phyloP scores from a whole-genome alignment of 495 filamentous ascomycete species.

The Hyphodiscus hymeniophilus region DNA sequence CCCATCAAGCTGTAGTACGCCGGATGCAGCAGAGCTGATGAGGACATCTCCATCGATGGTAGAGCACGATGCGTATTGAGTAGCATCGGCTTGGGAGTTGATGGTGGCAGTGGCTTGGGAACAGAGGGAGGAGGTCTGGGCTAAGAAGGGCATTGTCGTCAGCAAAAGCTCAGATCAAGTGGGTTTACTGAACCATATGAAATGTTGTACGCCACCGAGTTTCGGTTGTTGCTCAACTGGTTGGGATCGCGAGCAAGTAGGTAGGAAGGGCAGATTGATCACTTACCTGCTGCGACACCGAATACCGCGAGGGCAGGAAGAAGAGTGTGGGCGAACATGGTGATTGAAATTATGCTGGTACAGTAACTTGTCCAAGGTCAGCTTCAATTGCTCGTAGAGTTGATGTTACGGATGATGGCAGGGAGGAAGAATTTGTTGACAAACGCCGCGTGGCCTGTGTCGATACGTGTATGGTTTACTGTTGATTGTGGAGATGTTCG shows the following conservation, averaged over 20 bases:
- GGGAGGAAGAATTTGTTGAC: neutral
- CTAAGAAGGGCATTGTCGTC: neutral
- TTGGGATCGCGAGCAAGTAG: neutral
- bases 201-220: neutral
- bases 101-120: constrained; percentile 47
- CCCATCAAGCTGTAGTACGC: constrained; percentile 44
- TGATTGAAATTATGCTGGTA: constrained; percentile 27
- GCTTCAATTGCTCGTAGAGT: constrained; percentile 16
- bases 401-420: neutral
- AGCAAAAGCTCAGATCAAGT: constrained; percentile 8
- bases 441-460: neutral
- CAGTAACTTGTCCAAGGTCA: constrained; percentile 13
- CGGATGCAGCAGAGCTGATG: constrained; percentile 45
- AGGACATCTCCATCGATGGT: constrained; percentile 63
- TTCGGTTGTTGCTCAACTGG: neutral
- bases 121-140: constrained; percentile 36
- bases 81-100: constrained; percentile 63
- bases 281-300: constrained; percentile 59
- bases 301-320: constrained; percentile 65
- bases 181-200: neutral
- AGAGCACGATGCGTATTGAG: constrained; percentile 53
- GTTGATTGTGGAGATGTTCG: no score
- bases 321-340: constrained; percentile 70
- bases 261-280: neutral
- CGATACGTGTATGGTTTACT: neutral